Evolutionary conservation across 768 basidiomycete species (phyloP).

Genomic region (Leccinum sublutescens): DNA sequence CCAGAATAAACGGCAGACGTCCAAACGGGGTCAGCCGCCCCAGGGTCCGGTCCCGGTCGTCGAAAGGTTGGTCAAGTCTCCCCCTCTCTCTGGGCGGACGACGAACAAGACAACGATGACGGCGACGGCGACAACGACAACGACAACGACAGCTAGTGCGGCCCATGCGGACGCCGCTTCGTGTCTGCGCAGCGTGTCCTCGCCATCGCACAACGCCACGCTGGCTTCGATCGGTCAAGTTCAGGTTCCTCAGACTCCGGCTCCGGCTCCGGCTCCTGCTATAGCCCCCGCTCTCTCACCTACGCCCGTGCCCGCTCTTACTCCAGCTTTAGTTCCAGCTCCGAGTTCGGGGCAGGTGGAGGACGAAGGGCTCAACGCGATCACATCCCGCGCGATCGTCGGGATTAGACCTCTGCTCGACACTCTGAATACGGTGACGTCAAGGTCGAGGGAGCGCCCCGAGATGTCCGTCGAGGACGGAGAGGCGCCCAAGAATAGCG

Average conservation of each 20-base stretch:
- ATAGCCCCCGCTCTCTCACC: background rate
- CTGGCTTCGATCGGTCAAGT: constrained; percentile 2
- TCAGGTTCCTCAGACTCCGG: background rate
- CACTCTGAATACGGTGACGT: constrained; percentile 15
- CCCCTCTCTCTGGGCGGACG: background rate
- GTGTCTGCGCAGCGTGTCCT: constrained; percentile 27
- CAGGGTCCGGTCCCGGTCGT: background rate
- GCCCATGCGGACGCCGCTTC: constrained; percentile 17
- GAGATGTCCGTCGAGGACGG: constrained; percentile 1
- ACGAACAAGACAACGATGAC: background rate
- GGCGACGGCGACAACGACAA: background rate
- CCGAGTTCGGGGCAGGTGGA: background rate
- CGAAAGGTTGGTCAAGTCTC: background rate
- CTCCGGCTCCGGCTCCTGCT: background rate
- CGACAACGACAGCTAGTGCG: background rate
- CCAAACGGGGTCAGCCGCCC: constrained; percentile 29
- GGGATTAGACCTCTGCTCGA: constrained; percentile 26
- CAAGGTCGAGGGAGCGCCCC: constrained; percentile 3
- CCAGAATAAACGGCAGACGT: constrained; percentile 73
- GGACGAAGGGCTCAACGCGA: background rate
- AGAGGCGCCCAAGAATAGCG: background rate
- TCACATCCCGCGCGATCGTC: constrained; percentile 15
- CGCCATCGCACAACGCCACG: constrained; percentile 29
- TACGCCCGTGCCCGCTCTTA: background rate
- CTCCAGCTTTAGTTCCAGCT: background rate